These are phyloP conservation scores for Mariannaea elegans DNA, from an alignment of 2,329 filamentous ascomycete species.

Conservation along the genomic window DNA sequence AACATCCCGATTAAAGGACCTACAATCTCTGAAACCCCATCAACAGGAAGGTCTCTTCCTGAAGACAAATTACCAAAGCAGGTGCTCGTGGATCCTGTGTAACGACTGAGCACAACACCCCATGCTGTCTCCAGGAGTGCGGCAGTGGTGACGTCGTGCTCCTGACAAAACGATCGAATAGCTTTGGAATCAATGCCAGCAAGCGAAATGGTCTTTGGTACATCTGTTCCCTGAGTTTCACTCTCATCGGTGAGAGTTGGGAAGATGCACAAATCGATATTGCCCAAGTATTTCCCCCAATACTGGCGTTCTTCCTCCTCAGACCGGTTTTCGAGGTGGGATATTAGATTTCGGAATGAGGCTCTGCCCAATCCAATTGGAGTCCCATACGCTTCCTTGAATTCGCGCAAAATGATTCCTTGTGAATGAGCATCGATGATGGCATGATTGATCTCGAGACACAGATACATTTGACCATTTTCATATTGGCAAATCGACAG, in stretches of 20 bases:
- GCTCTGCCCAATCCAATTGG: not conserved
- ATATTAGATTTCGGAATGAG: constrained; percentile 7
- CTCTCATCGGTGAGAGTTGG: not conserved
- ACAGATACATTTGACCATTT: constrained; percentile 15
- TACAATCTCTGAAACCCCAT: not conserved
- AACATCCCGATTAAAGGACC: constrained; percentile 7
- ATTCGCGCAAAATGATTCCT: constrained; percentile 40
- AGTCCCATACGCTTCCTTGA: constrained; percentile 38
- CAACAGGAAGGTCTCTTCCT: constrained; percentile 5
- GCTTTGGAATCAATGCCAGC: not conserved
- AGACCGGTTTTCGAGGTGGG: constrained; percentile 4
- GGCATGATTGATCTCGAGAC: constrained; percentile 45
- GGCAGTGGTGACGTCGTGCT: not conserved
- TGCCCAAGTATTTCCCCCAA: not conserved
- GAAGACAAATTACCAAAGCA: constrained; percentile 7
- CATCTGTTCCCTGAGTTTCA: not conserved
- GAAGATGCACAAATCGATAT: not conserved
- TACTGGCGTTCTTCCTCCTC: not conserved
- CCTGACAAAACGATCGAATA: not conserved
- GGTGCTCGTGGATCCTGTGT: not conserved
- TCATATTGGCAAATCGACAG: constrained; percentile 23
- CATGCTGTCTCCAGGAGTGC: constrained; percentile 1
- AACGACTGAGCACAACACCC: constrained; percentile 2
- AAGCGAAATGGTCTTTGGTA: not conserved
- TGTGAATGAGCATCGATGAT: constrained; percentile 44